Base-by-base conservation (phyloP, 2,329 filamentous ascomycete genomes). In the Fusarium sp. region DNA sequence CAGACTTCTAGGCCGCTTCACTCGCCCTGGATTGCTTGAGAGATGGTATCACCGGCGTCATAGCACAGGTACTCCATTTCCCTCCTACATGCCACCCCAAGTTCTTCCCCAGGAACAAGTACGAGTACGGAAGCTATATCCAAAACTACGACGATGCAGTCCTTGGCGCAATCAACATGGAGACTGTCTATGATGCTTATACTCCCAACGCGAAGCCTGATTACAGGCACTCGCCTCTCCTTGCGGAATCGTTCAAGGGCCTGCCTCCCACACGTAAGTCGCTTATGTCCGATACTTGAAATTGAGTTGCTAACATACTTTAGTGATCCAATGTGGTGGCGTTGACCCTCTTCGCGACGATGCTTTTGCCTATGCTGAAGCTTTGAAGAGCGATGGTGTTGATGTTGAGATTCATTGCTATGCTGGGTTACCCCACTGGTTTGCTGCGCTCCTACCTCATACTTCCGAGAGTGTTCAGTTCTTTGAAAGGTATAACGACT, bases 351-450 rank as follows among this genome's bases (percentile, higher is more conserved):
- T 74, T 0, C 61, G 72, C 3, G 72, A 74, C 25, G 71, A 72
- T 1, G 54, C 55, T 0, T 56, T 72, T 14, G 72, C 72, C 0
- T 72, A 71, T 13, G 67, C 55, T 2, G 62, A 73, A 45, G 71
- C 65, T 1, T 37, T 74, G 5, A 20, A 56, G 19, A 22, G 40
- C 3, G 61, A 53, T 4, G 60, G 59, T 0, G 65, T 73, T 2
- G 50, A 71, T 0, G 62, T 67, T 4, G 58, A 74, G 8, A 7
- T 72, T 2, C 20, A 62, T 7, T 59, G 43, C 1, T 73, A 74
- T 35, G n/a, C 43, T 17, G 72, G 72, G 4, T 20, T 74, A 2
- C 72, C 72, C 4, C 72, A 74, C 35, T 71, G 69, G 37, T 74
- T 74, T 30, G 50, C 62, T 2, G 49, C n/a, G 13, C 6, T 62